Evolutionary conservation across 2,329 filamentous ascomycete genomes (phyloP).

Genomic region (Aspergillus neotritici): DNA sequence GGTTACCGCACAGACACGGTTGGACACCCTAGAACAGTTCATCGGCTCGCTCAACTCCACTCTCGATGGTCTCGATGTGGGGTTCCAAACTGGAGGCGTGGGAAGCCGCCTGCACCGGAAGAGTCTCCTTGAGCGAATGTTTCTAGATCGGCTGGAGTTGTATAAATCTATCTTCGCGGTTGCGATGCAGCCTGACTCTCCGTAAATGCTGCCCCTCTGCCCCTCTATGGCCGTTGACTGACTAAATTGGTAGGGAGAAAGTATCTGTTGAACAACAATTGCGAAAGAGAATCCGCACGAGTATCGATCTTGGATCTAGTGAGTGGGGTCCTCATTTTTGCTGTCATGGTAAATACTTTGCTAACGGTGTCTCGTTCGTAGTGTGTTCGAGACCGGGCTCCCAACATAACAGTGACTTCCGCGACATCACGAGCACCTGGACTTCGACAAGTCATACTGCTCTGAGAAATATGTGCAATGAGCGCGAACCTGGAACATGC

Average conservation of each 20-base stretch:
- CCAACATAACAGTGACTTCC: no score
- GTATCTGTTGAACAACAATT: background rate
- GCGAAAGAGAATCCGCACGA: background rate
- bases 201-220: no score
- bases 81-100: background rate
- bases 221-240: no score
- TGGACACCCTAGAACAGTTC: background rate
- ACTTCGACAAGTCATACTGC: background rate
- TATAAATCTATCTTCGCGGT: background rate
- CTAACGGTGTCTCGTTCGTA: no score
- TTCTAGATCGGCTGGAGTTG: background rate
- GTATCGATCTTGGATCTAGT: background rate
- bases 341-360: no score
- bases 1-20: background rate
- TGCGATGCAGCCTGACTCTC: background rate
- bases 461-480: background rate
- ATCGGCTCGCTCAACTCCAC: background rate
- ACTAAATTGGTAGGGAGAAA: background rate
- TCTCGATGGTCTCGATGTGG: background rate
- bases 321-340: background rate
- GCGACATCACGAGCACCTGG: no score
- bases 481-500: background rate
- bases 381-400: no score
- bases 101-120: background rate
- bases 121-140: background rate